phyloP scores from a whole-genome alignment of 176 grass and related monocot genomes.

The Carex parvula region DNA sequence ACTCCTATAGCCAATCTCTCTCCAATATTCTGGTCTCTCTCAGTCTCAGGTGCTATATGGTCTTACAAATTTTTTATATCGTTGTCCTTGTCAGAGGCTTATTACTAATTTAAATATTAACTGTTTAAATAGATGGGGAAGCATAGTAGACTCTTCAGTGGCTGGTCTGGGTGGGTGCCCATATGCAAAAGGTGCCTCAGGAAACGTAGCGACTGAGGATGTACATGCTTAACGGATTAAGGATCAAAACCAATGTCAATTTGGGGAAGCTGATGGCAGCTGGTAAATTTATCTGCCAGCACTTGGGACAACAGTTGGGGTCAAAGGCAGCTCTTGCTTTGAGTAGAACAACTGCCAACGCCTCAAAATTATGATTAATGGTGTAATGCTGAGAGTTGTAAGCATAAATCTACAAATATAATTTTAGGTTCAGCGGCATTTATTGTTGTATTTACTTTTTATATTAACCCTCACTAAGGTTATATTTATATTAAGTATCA shows the following conservation, averaged over 20 bases:
- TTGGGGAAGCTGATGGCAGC: slow-evolving; percentile 53
- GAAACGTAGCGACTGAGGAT: slow-evolving; percentile 80
- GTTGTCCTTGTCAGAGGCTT: background rate
- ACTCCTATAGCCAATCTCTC: slow-evolving; percentile 86
- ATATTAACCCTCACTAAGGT: too few relatives aligned
- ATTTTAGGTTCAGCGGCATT: too few relatives aligned
- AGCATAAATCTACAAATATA: too few relatives aligned
- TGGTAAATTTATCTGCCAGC: slow-evolving; percentile 66
- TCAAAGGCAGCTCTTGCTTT: slow-evolving; percentile 67
- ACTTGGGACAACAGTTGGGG: slow-evolving; percentile 53
- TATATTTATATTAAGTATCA: too few relatives aligned
- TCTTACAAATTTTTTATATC: background rate
- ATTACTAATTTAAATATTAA: too few relatives aligned
- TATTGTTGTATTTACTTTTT: too few relatives aligned
- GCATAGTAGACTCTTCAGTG: slow-evolving; percentile 41
- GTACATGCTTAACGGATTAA: slow-evolving; percentile 85
- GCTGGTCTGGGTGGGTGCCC: slow-evolving; percentile 76
- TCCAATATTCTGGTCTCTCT: slow-evolving; percentile 87
- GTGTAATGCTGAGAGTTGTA: background rate
- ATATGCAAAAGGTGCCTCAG: slow-evolving; percentile 75
- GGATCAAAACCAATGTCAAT: slow-evolving; percentile 48
- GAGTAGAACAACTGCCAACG: slow-evolving; percentile 31
- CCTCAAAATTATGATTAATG: slow-evolving; percentile 40
- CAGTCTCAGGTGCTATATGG: slow-evolving; percentile 40
- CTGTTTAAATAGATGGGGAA: slow-evolving; percentile 43